These are phyloP conservation scores for Aspergillus novofumigatus DNA, from an alignment of 2,329 filamentous ascomycete species.

Conservation along the genomic window DNA sequence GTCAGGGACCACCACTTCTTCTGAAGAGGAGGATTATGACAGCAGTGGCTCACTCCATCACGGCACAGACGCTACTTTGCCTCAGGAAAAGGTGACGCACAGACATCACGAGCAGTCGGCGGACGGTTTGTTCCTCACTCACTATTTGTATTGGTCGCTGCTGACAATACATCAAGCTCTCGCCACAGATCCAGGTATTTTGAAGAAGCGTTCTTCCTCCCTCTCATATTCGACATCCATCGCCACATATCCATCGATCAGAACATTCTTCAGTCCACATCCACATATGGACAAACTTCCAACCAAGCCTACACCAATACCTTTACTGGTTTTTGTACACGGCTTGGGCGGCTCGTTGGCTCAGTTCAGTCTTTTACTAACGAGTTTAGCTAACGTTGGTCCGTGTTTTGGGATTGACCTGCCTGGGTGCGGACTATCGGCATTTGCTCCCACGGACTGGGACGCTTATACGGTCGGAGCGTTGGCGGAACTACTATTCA, in stretches of 20 bases:
- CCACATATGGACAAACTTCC: conserved; percentile 78
- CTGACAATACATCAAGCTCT: conserved; percentile 23
- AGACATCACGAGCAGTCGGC: conserved; percentile 25
- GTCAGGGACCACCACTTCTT: conserved; percentile 29
- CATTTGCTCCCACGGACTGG: conserved; percentile 67
- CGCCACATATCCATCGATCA: conserved; percentile 68
- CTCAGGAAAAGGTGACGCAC: conserved; percentile 18
- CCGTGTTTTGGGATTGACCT: conserved; percentile 85
- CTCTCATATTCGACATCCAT: conserved; percentile 67
- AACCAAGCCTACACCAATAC: conserved; percentile 66
- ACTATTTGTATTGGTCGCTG: background rate
- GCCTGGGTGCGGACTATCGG: conserved; percentile 81
- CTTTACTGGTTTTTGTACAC: conserved; percentile 85
- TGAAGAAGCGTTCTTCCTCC: conserved; percentile 70
- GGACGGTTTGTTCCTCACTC: conserved; percentile 24
- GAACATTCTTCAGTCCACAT: conserved; percentile 80
- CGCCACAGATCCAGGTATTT: conserved; percentile 68
- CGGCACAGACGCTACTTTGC: conserved; percentile 19
- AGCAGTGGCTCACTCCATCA: conserved; percentile 29
- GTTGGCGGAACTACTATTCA: conserved; percentile 69
- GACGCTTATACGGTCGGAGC: conserved; percentile 75
- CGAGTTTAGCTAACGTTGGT: conserved; percentile 75
- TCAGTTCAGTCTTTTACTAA: conserved; percentile 79
- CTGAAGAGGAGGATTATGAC: conserved; percentile 34
- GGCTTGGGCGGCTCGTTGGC: conserved; percentile 88